phyloP scores from a whole-genome alignment of 306 rosid genomes.

The Cajanus cajan region DNA sequence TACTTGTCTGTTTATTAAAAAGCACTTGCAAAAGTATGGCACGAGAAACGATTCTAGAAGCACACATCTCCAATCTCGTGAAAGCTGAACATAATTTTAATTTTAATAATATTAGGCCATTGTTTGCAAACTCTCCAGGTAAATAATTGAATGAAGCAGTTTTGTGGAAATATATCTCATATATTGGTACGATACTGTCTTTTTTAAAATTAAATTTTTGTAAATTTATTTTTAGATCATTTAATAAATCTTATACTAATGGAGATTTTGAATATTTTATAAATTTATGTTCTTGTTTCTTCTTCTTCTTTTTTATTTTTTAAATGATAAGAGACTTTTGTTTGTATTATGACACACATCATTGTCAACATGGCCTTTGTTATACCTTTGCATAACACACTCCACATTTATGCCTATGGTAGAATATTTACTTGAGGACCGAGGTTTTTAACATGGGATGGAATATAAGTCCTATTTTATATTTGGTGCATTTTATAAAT shows the following conservation, averaged over 20 bases:
- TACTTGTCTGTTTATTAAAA: background rate
- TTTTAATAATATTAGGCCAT: background rate
- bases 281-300: too few relatives aligned
- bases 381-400: background rate
- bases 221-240: too few relatives aligned
- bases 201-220: too few relatives aligned
- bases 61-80: background rate
- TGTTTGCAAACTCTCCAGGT: background rate
- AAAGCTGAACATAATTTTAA: background rate
- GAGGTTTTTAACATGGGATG: background rate
- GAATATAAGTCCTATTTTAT: background rate
- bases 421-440: too few relatives aligned
- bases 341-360: too few relatives aligned
- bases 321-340: too few relatives aligned
- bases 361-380: background rate
- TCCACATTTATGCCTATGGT: too few relatives aligned
- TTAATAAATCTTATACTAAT: too few relatives aligned
- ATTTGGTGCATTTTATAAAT: background rate
- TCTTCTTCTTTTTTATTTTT: too few relatives aligned
- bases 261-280: too few relatives aligned
- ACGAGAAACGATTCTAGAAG: background rate
- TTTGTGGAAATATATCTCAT: too few relatives aligned
- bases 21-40: background rate
- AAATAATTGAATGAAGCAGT: background rate
- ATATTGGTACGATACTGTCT: too few relatives aligned